phyloP scores from a whole-genome alignment of 768 basidiomycete species.

The Leccinum disarticulatum region DNA sequence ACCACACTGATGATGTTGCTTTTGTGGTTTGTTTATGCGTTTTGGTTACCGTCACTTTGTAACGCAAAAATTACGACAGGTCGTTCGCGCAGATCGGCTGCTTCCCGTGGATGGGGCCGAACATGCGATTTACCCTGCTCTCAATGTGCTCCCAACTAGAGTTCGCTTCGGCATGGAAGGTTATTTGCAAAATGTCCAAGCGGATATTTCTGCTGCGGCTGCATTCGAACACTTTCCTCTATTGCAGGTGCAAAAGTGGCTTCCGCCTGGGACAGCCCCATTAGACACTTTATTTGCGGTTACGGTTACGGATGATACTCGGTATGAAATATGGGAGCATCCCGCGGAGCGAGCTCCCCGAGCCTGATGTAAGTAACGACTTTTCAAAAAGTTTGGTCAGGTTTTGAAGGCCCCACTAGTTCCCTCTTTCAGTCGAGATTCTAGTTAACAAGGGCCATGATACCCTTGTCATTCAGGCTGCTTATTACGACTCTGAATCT shows the following conservation, averaged over 20 bases:
- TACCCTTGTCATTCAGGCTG: constrained; percentile 19
- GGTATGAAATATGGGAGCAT: constrained; percentile 24
- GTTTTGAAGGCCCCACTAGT: constrained; percentile 13
- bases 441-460: constrained; percentile 23
- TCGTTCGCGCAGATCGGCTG: constrained; percentile 33
- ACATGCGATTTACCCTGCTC: constrained; percentile 24
- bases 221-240: constrained; percentile 33
- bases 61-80: constrained; percentile 15
- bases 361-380: constrained; percentile 29
- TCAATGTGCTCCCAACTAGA: constrained; percentile 31
- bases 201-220: constrained; percentile 27
- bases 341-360: constrained; percentile 30
- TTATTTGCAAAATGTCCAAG: constrained; percentile 24
- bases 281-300: constrained; percentile 35
- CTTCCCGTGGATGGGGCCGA: constrained; percentile 26
- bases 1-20: constrained; percentile 26
- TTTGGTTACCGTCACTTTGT: background rate
- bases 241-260: constrained; percentile 32
- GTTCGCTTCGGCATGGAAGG: constrained; percentile 17
- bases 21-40: constrained; percentile 31
- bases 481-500: constrained; percentile 22
- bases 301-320: constrained; percentile 23
- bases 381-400: background rate
- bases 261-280: constrained; percentile 22
- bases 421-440: constrained; percentile 26